phyloP scores from a whole-genome alignment of 169 alveolate species.

The Neospora caninum region DNA sequence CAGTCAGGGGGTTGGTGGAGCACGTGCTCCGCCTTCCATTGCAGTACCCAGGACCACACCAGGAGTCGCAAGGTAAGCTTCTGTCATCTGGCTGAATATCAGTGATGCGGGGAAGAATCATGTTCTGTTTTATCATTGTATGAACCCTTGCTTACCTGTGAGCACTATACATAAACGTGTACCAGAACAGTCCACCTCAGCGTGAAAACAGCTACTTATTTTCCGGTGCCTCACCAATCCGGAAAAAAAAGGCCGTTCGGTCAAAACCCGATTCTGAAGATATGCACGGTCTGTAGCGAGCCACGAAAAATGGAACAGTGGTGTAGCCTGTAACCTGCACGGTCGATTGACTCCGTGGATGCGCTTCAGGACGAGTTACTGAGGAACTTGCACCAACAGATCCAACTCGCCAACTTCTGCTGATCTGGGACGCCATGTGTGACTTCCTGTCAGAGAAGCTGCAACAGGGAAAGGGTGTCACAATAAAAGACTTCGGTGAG shows the following conservation, averaged over 20 bases:
- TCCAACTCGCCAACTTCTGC: slow-evolving; percentile 79
- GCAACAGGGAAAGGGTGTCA: slow-evolving; percentile 78
- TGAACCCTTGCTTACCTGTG: too few relatives aligned
- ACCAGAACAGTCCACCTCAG: too few relatives aligned
- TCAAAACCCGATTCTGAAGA: too few relatives aligned
- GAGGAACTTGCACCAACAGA: slow-evolving; percentile 70
- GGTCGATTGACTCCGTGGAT: neutral
- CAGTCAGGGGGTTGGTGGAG: slow-evolving; percentile 63
- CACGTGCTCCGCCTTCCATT: slow-evolving; percentile 74
- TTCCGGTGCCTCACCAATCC: too few relatives aligned
- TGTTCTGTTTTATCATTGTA: too few relatives aligned
- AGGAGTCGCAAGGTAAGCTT: slow-evolving; percentile 66
- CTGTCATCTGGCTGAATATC: neutral
- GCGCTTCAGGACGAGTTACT: neutral
- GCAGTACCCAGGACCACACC: slow-evolving; percentile 82
- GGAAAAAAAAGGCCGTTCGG: too few relatives aligned
- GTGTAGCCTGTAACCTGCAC: too few relatives aligned
- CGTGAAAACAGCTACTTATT: too few relatives aligned
- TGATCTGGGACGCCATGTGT: slow-evolving; percentile 81
- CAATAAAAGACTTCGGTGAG: slow-evolving; percentile 81
- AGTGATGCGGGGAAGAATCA: too few relatives aligned
- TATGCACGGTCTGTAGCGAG: too few relatives aligned
- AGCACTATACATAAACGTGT: too few relatives aligned
- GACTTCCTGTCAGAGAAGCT: slow-evolving; percentile 80
- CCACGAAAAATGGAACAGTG: too few relatives aligned